Evolutionary conservation across 148 eudicot species (phyloP).

Genomic region (Vaccinium vitisidaea): DNA sequence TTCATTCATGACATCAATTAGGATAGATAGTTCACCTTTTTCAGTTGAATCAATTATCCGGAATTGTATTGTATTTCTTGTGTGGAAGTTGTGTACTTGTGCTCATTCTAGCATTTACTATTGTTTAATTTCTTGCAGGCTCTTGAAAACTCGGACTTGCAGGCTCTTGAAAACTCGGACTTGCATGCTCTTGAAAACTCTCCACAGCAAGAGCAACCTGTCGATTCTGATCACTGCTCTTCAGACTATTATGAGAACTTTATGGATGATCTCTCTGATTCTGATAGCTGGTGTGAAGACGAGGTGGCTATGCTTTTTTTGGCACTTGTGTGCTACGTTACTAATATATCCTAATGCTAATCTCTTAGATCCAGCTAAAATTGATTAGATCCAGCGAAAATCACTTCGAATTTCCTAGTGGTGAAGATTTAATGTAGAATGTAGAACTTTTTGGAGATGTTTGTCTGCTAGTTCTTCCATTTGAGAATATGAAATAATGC

Average conservation of each 20-base stretch:
- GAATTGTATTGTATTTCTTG: neutral
- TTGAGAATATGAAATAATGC: neutral
- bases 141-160: conserved; percentile 33
- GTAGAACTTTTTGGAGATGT: neutral
- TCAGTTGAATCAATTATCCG: neutral
- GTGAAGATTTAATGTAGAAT: neutral
- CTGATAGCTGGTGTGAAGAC: conserved; percentile 47
- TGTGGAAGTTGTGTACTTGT: neutral
- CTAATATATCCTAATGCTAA: conserved; percentile 1
- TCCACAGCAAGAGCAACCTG: conserved; percentile 29
- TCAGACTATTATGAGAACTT: conserved; percentile 61
- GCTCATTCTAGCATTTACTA: neutral
- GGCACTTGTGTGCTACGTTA: conserved; percentile 6
- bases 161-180: conserved; percentile 44
- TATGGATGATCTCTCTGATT: conserved; percentile 47
- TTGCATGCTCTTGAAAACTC: conserved; percentile 49
- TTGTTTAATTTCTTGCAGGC: conserved; percentile 35
- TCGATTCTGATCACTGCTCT: conserved; percentile 48
- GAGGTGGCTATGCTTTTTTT: conserved; percentile 35
- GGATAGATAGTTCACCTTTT: conserved; percentile 5
- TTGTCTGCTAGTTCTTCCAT: neutral
- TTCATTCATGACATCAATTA: conserved; percentile 4
- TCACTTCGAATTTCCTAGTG: conserved; percentile 4
- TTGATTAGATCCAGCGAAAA: neutral
- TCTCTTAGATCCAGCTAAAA: neutral